Evolutionary conservation across 164 flowering plant species (phyloP), one percentile per base, ranked within the genome.

Genomic region (Buxus sempervirens): DNA sequence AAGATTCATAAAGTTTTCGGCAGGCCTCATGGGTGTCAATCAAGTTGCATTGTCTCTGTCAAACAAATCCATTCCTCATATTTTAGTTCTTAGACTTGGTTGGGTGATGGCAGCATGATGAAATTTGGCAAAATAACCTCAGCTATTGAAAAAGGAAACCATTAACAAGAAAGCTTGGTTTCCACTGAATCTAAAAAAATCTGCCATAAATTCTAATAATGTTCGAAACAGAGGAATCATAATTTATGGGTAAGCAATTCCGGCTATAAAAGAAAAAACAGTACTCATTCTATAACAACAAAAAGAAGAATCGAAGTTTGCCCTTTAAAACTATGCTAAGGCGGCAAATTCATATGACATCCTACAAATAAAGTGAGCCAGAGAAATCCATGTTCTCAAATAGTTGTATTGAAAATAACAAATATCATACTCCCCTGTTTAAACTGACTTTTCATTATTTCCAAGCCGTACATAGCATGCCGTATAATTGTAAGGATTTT

Each of bases 151-250:
- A 62, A 36, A 54, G 27, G 66, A 61, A 26, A 42, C 12, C 54
- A 27, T 24, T 36, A 61, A n/a, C 49, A 67, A 14, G 70, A 21
- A n/a, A 61, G 56, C 59, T 41, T 60, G 15, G 62, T 58, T 25
- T 70, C 45, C 49, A 28, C 27, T 21, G 56, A 65, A 13, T 20
- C 48, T 65, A 59, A 65, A 45, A 53, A 21, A 20, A 53, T 51
- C 55, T 2, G 9, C 16, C 26, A 22, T 5, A 53, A 8, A 25
- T 59, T 26, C 54, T 26, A 42, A 64, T 22, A 55, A 21, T 32
- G 38, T 32, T 32, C 38, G 5, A 7, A 32, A 32, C 38, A 32
- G 38, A 32, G 5, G 38, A 32, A 32, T 32, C 38, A 3, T 32
- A 32, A 3, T 32, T 32, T 32, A 32, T 32, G 38, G 3, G 38